Evolutionary conservation across 768 basidiomycete genomes (phyloP), one percentile per base, ranked within the genome.

Genomic region (Cyathus striatus): DNA sequence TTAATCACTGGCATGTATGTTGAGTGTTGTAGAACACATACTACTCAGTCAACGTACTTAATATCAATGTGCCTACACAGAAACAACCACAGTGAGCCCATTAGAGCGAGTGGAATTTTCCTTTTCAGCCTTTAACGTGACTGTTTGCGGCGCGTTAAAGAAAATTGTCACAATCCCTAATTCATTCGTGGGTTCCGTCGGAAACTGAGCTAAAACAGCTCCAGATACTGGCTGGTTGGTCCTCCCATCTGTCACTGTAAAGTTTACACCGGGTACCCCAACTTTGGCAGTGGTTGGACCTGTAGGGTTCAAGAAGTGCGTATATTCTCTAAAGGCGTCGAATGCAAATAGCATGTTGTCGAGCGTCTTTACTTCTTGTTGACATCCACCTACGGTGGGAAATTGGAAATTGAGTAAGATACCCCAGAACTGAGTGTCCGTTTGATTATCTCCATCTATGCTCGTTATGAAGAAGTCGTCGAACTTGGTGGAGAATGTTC

Each of bases 391-490:
- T 13, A 70, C 64, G 2, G 54, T 52, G 2, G 58, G 61, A 41
- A 63, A 56, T 42, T 56, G 42, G 44, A 61, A 69, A 46, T 72
- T 61, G 16, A 64, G 44, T 16, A 66, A 51, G 18, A 66, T 53
- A 2, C 59, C 59, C 68, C 68, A 70, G 56, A 65, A 67, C 43
- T 65, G 45, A 18, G 55, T 62, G 2, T 40, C 44, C 0, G 64
- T 64, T 37, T 67, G 49, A 1, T 54, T 43, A 33, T 54, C 52
- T 5, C 56, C 54, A 3, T 38, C 67, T 39, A 73, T 72, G 30
- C 55, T 49, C 14, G 64, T 65, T 48, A 75, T 64, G 49, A 71
- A 59, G 46, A 61, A 70, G 54, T 73, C 73, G 48, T 73, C 71
- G 38, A 68, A 71, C 24, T 64, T 44, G 2, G 56, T 22, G 39